These are phyloP conservation scores for Hordeum marinum DNA, from an alignment of 176 grass and related monocot genomes.

Conservation along the genomic window DNA sequence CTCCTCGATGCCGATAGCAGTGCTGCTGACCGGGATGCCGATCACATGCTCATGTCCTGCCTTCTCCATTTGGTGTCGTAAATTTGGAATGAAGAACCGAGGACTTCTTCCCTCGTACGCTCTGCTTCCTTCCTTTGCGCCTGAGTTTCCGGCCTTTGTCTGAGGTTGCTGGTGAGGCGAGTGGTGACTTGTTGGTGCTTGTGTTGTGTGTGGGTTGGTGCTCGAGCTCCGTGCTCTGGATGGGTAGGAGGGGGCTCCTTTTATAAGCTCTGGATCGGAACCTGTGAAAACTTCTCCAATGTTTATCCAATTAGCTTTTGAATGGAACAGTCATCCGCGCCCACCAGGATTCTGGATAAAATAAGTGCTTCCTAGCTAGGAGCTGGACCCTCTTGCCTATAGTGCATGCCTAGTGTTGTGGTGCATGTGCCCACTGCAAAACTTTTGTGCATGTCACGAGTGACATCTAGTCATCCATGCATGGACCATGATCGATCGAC, in stretches of 20 bases:
- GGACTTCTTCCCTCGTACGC: neutral
- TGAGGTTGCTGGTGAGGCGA: slow-evolving; percentile 1
- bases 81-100: neutral
- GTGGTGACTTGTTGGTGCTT: neutral
- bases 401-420: neutral
- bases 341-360: slow-evolving; percentile 26
- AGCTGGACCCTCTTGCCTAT: neutral
- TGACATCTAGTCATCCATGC: slow-evolving; percentile 27
- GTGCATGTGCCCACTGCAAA: slow-evolving; percentile 29
- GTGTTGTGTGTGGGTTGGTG: neutral
- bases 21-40: slow-evolving; percentile 67
- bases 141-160: slow-evolving; percentile 8
- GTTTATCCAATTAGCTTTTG: slow-evolving; percentile 35
- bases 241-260: slow-evolving; percentile 27
- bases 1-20: slow-evolving; percentile 58
- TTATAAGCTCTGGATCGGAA: slow-evolving; percentile 41
- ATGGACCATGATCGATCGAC: neutral
- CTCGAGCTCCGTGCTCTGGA: slow-evolving; percentile 37
- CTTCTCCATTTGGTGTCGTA: slow-evolving; percentile 27
- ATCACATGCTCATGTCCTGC: slow-evolving; percentile 54
- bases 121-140: slow-evolving; percentile 3
- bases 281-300: slow-evolving; percentile 11
- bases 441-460: slow-evolving; percentile 25
- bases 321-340: slow-evolving; percentile 48
- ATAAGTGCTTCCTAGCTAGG: neutral